Conservation (phyloP, 345 rosid species). For the Brassica cretica region DNA sequence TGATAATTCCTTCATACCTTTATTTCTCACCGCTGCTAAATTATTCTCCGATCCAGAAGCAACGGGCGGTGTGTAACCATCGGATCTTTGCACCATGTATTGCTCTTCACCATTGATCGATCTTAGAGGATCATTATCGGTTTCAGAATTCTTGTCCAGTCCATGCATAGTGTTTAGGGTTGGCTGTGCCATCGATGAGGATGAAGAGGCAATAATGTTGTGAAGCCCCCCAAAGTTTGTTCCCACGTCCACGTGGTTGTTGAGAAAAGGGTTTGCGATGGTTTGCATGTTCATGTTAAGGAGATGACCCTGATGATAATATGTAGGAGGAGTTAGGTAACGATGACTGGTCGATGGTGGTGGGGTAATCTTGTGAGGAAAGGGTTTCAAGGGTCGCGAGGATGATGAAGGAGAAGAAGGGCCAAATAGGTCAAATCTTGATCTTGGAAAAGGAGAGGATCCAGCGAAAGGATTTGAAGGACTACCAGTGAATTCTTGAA, state of each 20-base stretch:
- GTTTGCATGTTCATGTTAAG: slow-evolving; percentile 47
- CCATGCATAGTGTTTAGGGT: slow-evolving; percentile 36
- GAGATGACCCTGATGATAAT: slow-evolving; percentile 29
- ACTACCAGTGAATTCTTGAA: slow-evolving; percentile 92
- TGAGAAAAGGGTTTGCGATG: slow-evolving; percentile 48
- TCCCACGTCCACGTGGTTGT: slow-evolving; percentile 39
- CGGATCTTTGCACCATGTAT: slow-evolving; percentile 41
- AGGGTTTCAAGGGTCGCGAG: slow-evolving; percentile 53
- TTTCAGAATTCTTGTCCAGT: slow-evolving; percentile 14
- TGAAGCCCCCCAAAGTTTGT: slow-evolving; percentile 47
- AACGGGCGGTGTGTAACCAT: slow-evolving; percentile 26
- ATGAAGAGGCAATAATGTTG: slow-evolving; percentile 45
- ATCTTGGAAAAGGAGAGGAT: slow-evolving; percentile 52
- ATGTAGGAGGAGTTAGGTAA: slow-evolving; percentile 18
- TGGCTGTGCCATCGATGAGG: slow-evolving; percentile 13
- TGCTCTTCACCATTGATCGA: slow-evolving; percentile 40
- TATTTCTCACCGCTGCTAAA: neutral
- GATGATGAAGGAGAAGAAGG: slow-evolving; percentile 43
- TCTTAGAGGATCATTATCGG: slow-evolving; percentile 37
- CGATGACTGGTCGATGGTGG: slow-evolving; percentile 22
- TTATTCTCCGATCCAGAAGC: slow-evolving; percentile 40
- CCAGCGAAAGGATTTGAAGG: slow-evolving; percentile 76
- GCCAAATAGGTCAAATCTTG: slow-evolving; percentile 66
- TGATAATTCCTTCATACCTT: slow-evolving; percentile 65
- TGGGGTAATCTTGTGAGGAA: slow-evolving; percentile 11